Percentiles rank a stretch among this genome's conserved stretches.
Evolutionary conservation across 1,284 basidiomycete genomes (phyloP).

Genomic region (Lentinus polychrous): DNA sequence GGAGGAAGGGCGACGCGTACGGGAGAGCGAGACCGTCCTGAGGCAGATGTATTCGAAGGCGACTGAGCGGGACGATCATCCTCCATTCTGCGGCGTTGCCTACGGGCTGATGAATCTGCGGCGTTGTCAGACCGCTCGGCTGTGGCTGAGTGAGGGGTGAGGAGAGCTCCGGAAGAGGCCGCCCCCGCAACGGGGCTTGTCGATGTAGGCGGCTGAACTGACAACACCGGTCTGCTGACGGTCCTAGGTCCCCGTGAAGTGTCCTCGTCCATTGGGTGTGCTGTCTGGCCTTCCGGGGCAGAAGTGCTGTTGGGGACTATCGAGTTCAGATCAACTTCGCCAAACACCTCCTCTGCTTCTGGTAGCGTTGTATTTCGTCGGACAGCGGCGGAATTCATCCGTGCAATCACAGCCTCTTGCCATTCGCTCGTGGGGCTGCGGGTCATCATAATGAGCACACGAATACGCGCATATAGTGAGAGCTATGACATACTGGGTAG

Average conservation of each 20-base stretch:
- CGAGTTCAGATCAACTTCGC: background rate
- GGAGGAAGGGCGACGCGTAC: slow-evolving; percentile 11
- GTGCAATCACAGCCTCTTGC: slow-evolving; percentile 58
- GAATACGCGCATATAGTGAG: background rate
- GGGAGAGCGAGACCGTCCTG: slow-evolving; percentile 21
- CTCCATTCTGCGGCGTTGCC: slow-evolving; percentile 22
- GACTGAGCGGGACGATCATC: slow-evolving; percentile 14
- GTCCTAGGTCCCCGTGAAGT: background rate
- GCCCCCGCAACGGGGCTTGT: background rate
- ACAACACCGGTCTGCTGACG: background rate
- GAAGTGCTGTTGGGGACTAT: background rate
- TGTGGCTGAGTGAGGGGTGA: slow-evolving; percentile 5
- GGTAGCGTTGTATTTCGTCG: slow-evolving; percentile 19
- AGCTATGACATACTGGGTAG: slow-evolving; percentile 46
- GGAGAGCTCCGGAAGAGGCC: background rate
- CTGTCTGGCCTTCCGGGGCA: background rate
- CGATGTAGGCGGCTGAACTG: slow-evolving; percentile 2
- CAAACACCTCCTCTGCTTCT: slow-evolving; percentile 16
- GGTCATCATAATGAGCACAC: slow-evolving; percentile 5
- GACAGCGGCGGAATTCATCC: slow-evolving; percentile 20
- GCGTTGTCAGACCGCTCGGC: slow-evolving; percentile 2
- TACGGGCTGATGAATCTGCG: slow-evolving; percentile 7
- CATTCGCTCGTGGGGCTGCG: slow-evolving; percentile 71
- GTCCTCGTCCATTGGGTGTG: slow-evolving; percentile 11
- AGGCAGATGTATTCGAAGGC: slow-evolving; percentile 17